Percentiles rank a stretch among this genome's conserved stretches.
phyloP scores from a whole-genome alignment of 2,329 filamentous ascomycete genomes.

The Fusarium avenaceum region DNA sequence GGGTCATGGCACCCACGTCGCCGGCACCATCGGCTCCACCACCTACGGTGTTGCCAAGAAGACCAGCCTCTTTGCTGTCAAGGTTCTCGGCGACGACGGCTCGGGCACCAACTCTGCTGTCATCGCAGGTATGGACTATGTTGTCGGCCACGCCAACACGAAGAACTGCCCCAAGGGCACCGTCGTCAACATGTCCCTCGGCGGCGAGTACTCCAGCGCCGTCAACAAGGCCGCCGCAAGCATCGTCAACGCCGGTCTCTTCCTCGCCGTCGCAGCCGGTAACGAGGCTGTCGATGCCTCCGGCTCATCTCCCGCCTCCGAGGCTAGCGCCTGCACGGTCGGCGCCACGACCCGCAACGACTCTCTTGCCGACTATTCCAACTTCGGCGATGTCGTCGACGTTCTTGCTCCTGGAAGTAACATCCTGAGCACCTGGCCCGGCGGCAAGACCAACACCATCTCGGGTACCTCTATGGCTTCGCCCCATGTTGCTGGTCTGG shows the following conservation, averaged over 20 bases:
- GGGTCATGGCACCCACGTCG: constrained; percentile 60
- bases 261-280: constrained; percentile 69
- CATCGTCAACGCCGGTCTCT: constrained; percentile 62
- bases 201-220: constrained; percentile 60
- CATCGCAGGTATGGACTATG: constrained; percentile 62
- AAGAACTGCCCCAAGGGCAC: constrained; percentile 59
- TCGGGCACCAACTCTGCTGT: constrained; percentile 56
- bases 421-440: constrained; percentile 64
- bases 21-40: constrained; percentile 53
- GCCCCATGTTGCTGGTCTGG: constrained; percentile 60
- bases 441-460: constrained; percentile 57
- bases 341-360: constrained; percentile 61
- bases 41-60: constrained; percentile 60
- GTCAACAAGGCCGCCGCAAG: constrained; percentile 65
- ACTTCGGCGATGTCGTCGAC: constrained; percentile 65
- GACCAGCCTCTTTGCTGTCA: constrained; percentile 59
- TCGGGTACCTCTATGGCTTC: constrained; percentile 62
- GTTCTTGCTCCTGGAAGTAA: constrained; percentile 65
- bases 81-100: constrained; percentile 58
- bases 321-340: constrained; percentile 65
- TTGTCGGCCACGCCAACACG: constrained; percentile 54
- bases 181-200: constrained; percentile 71
- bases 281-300: constrained; percentile 62
- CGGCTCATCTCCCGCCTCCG: constrained; percentile 63
- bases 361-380: constrained; percentile 63